Percentiles rank a stretch among this genome's conserved stretches.
These are phyloP conservation scores for Candida labiduridarum DNA, from an alignment of 1,139 yeast genomes.

Conservation along the genomic window DNA sequence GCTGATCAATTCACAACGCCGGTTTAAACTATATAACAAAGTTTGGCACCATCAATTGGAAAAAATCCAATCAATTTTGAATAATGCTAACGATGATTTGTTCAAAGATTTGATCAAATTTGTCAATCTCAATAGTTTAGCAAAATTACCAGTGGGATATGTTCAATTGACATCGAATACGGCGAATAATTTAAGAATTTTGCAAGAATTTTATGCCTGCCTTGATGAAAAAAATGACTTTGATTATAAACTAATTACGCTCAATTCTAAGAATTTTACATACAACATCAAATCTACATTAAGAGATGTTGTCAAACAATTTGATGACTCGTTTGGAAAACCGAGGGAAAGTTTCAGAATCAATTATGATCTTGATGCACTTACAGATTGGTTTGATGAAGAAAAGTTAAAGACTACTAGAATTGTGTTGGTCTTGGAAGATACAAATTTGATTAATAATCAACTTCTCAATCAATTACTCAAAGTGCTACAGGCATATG, in stretches of 20 bases:
- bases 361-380: slow-evolving; percentile 55
- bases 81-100: slow-evolving; percentile 39
- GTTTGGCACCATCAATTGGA: slow-evolving; percentile 41
- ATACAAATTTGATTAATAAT: slow-evolving; percentile 60
- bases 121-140: slow-evolving; percentile 18
- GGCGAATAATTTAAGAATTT: slow-evolving; percentile 54
- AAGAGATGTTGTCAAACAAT: slow-evolving; percentile 40
- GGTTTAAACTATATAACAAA: slow-evolving; percentile 42
- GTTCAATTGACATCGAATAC: slow-evolving; percentile 57
- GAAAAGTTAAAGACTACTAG: slow-evolving; percentile 11
- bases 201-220: slow-evolving; percentile 41
- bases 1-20: slow-evolving; percentile 26
- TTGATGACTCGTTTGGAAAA: slow-evolving; percentile 15
- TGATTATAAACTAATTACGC: slow-evolving; percentile 32
- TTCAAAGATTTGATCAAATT: slow-evolving; percentile 36
- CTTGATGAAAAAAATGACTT: slow-evolving; percentile 16
- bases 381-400: slow-evolving; percentile 46
- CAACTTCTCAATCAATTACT: slow-evolving; percentile 54
- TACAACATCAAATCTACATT: slow-evolving; percentile 41
- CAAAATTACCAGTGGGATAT: slow-evolving; percentile 44
- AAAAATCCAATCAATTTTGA: slow-evolving; percentile 40
- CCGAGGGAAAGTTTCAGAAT: slow-evolving; percentile 22
- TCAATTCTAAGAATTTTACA: slow-evolving; percentile 45
- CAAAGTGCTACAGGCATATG: slow-evolving; percentile 43
- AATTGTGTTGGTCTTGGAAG: slow-evolving; percentile 57